Conservation (phyloP, 2,329 filamentous ascomycete species). For the Exophiala phaeomuriformis region DNA sequence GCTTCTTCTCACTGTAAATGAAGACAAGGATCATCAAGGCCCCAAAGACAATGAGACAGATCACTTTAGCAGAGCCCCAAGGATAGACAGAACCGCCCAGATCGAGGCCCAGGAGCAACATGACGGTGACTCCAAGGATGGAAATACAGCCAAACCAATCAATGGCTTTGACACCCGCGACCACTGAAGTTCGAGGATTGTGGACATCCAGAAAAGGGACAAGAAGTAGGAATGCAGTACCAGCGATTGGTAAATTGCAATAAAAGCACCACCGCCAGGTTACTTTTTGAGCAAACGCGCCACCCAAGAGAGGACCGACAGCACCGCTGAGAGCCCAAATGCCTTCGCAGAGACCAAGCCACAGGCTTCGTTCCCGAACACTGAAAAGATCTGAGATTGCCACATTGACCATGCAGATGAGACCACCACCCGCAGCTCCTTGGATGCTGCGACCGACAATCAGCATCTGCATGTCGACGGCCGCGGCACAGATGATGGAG, state of each 20-base stretch:
- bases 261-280: slow-evolving; percentile 51
- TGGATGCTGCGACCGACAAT: slow-evolving; percentile 49
- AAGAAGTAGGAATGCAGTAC: slow-evolving; percentile 44
- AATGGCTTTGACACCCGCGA: slow-evolving; percentile 35
- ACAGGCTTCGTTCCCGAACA: slow-evolving; percentile 42
- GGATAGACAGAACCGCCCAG: slow-evolving; percentile 70
- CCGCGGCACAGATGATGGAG: slow-evolving; percentile 46
- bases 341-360: slow-evolving; percentile 46
- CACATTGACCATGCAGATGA: slow-evolving; percentile 48
- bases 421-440: slow-evolving; percentile 48
- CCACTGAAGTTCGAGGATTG: slow-evolving; percentile 46
- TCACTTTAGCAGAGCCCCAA: slow-evolving; percentile 66
- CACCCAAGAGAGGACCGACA: slow-evolving; percentile 48
- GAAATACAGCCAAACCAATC: slow-evolving; percentile 54
- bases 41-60: slow-evolving; percentile 73
- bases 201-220: slow-evolving; percentile 49
- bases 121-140: slow-evolving; percentile 70
- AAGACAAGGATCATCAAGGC: slow-evolving; percentile 58
- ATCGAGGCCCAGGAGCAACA: slow-evolving; percentile 79
- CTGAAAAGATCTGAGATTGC: slow-evolving; percentile 52
- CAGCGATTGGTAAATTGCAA: slow-evolving; percentile 49
- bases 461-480: slow-evolving; percentile 44
- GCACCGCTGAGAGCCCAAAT: slow-evolving; percentile 51
- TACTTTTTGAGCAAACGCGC: slow-evolving; percentile 39
- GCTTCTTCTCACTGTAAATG: slow-evolving; percentile 62